A percentile compares a stretch with the other conserved stretches of the same genome.
phyloP scores from a whole-genome alignment of 805 yeast species.

The Candida vartiovaarae region DNA sequence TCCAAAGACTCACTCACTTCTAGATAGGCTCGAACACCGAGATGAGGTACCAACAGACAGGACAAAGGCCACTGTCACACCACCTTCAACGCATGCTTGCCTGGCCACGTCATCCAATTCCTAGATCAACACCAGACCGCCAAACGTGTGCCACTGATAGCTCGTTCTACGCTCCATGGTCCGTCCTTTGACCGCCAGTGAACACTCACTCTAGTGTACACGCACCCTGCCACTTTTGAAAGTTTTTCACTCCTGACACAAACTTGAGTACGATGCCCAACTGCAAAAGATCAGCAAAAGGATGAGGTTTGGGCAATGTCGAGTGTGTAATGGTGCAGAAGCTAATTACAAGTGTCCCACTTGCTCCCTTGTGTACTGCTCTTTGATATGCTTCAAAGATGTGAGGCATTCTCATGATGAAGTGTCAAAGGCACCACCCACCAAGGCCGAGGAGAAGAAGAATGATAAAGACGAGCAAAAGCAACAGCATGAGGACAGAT shows the following conservation, averaged over 20 bases:
- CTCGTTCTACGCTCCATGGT: too few species aligned
- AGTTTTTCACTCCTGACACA: neutral
- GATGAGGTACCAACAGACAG: too few species aligned
- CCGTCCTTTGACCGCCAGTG: too few species aligned
- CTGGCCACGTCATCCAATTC: too few species aligned
- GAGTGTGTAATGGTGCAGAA: slow-evolving; percentile 15
- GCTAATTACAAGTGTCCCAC: slow-evolving; percentile 54
- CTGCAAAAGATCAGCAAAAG: too few species aligned
- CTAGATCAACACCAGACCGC: too few species aligned
- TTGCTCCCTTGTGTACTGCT: slow-evolving; percentile 42
- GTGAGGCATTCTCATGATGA: slow-evolving; percentile 27
- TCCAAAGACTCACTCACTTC: too few species aligned
- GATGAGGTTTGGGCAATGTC: slow-evolving; percentile 7
- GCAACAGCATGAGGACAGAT: slow-evolving; percentile 17
- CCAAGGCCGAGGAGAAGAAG: neutral
- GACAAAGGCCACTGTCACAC: too few species aligned
- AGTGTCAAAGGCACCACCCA: neutral
- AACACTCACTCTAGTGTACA: too few species aligned
- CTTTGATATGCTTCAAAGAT: slow-evolving; percentile 53
- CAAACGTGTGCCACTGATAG: too few species aligned
- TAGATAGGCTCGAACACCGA: too few species aligned
- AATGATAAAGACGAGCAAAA: neutral
- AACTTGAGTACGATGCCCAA: neutral
- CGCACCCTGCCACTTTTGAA: neutral
- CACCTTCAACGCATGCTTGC: too few species aligned